Base-by-base conservation (phyloP, 805 yeast species). In the Wickerhamomyces tratensis region DNA sequence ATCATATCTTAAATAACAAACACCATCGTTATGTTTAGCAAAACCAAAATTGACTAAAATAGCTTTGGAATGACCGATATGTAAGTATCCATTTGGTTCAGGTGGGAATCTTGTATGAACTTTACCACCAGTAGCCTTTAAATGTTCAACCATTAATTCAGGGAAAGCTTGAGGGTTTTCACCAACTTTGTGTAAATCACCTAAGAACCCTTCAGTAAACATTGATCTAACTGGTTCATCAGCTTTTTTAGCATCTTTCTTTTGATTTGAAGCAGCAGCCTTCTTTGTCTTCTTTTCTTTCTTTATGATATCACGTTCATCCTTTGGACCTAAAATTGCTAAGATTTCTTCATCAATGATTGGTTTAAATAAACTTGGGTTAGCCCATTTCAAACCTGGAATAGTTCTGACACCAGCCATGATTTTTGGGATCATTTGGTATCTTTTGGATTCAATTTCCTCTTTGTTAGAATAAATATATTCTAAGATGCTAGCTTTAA, bases 31-130 rank as follows among this genome's bases (percentile, higher is more conserved):
- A 65, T 69, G 82, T 59, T 84, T 82, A 36, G 98, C 98, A 63
- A 72, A 93, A n/a, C 99, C 99, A 64, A 93, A 93, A 62, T 93
- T 89, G 42, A 91, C 96, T 77, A 93, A 85, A 59, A 93, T 91
- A 41, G 98, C 98, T 67, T 93, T 93, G 36, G 96, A 84, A 60
- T 93, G 99, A 38, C 99, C 98, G 62, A 93, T 91, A 62, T 93
- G 98, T 58, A 93, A 73, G 60, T 80, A 93, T 53, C 98, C 98
- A 65, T 94, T 91, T 36, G 98, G 98, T 67, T 93, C 98, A 6
- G 98, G 98, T 39, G 99, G 99, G 67, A 93, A 93, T 61, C 99
- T 79, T 5, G 98, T 93, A 54, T 76, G 79, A 29, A 91, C 98
- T 57, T 75, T 72, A 39, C 96, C 95, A 35, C 76, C 73, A 33